These are phyloP conservation scores for Cercospora beticola DNA, from an alignment of 2,329 filamentous ascomycete species.

Conservation along the genomic window DNA sequence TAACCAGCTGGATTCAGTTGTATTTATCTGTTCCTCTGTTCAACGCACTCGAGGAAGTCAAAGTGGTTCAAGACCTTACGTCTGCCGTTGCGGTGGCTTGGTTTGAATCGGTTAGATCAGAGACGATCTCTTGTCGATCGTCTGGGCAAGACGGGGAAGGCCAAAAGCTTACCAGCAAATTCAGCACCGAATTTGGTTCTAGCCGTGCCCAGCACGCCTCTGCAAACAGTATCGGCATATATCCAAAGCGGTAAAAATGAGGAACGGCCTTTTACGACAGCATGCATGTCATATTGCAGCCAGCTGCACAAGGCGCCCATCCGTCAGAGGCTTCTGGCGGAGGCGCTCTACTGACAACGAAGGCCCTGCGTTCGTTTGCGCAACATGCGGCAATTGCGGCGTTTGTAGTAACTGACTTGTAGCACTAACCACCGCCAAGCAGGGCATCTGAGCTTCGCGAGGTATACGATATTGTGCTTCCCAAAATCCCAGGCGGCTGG, in stretches of 20 bases:
- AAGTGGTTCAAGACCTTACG: not conserved
- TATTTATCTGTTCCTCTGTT: not conserved
- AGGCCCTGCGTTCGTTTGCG: not conserved
- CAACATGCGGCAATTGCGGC: not conserved
- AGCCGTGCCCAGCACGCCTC: conserved; percentile 1
- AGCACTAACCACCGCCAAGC: not conserved
- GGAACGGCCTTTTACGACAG: not conserved
- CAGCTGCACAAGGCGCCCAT: not conserved
- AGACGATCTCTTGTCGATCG: conserved; percentile 7
- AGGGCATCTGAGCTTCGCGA: not conserved
- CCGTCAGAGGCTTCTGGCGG: not conserved
- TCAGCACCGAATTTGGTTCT: not conserved
- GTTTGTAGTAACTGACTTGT: not conserved
- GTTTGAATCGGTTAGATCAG: not conserved
- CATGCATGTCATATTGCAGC: not conserved
- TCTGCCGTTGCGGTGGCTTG: conserved; percentile 8
- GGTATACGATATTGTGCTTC: not conserved
- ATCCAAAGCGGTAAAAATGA: not conserved
- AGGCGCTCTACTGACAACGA: not conserved
- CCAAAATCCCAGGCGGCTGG: not conserved
- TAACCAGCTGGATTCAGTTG: not conserved
- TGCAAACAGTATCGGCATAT: not conserved
- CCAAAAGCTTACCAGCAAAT: not conserved
- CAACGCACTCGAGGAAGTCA: not conserved
- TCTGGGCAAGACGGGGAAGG: conserved; percentile 5